A percentile compares a stretch with the other conserved stretches of the same genome.
Evolutionary conservation across 495 filamentous ascomycete genomes (phyloP).

Genomic region (Sphaerosporella brunnea): DNA sequence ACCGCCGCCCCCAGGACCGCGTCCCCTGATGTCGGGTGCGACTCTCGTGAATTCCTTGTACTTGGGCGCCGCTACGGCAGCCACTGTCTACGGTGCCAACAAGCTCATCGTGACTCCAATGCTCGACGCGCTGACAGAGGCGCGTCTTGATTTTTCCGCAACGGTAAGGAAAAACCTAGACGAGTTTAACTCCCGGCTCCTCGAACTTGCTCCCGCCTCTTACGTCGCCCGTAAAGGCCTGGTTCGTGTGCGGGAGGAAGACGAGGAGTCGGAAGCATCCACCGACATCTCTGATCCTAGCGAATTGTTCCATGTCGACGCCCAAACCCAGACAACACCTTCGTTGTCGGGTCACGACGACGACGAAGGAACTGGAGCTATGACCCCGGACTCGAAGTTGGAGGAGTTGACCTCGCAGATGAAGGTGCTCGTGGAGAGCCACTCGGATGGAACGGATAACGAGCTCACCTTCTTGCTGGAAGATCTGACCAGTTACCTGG

Average conservation of each 20-base stretch:
- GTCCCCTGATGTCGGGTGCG: constrained; percentile 56
- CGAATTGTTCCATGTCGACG: constrained; percentile 79
- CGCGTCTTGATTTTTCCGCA: constrained; percentile 63
- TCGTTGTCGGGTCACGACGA: constrained; percentile 25
- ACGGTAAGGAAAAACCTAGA: constrained; percentile 47
- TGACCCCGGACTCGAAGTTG: constrained; percentile 29
- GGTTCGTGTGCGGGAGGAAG: constrained; percentile 31
- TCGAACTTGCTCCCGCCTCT: constrained; percentile 45
- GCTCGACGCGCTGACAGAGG: constrained; percentile 49
- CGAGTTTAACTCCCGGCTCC: constrained; percentile 58
- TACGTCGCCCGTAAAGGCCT: constrained; percentile 29
- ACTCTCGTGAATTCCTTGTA: constrained; percentile 65
- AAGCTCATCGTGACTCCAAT: constrained; percentile 72
- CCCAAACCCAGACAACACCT: constrained; percentile 57
- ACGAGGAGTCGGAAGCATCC: constrained; percentile 31
- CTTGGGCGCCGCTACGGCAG: constrained; percentile 48
- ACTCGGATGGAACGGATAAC: constrained; percentile 24
- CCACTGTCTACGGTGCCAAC: constrained; percentile 61
- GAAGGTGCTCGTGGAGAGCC: constrained; percentile 20
- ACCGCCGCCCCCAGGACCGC: constrained; percentile 34
- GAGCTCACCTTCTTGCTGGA: constrained; percentile 25
- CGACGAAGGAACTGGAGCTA: constrained; percentile 23
- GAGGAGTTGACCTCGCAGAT: constrained; percentile 19
- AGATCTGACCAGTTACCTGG: constrained; percentile 23
- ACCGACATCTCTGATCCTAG: constrained; percentile 45